Evolutionary conservation across 2,329 filamentous ascomycete species (phyloP), one percentile per base, ranked within the genome.

Genomic region (Acrocalymma vagum): DNA sequence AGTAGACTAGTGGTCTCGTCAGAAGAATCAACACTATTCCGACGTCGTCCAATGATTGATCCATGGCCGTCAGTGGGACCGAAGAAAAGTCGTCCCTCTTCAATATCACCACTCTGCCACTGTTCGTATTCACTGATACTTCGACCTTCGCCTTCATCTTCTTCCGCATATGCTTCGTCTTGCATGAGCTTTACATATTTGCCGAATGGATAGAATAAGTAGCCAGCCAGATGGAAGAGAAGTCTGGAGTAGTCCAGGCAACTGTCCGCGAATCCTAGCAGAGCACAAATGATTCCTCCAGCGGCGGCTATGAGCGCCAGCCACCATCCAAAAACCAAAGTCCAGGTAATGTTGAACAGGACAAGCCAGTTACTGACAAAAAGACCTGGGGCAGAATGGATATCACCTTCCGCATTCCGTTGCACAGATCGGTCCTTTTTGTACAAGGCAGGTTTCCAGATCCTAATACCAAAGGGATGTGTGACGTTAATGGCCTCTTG

Each of bases 71-170:
- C 73, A 18, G 74, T 83, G 3, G 94, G 94, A 0, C 94, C 95
- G 67, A 99, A 99, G 76, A 99, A 97, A 3, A 99, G 81, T 22
- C 93, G 83, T 3, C 94, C 94, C 67, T 97, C 91, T 70, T 99
- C 94, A 22, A 99, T 81, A 63, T 99, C 94, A 34, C 94, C 94
- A 64, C 85, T 96, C 73, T 99, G 94, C 94, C 94, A 99, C 72
- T 96, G 91, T 70, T 99, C 94, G 66, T 99, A 99, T 74, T 99
- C 94, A 60, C 90, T 95, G 63, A 99, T 96, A 73, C 92, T 97
- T 63, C 94, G 85, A 14, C 94, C 94, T 72, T 99, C 94, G 26
- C 93, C 92, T 62, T 94, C 85, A 61, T 99, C 94, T 72, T 99
- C 94, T 46, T 96, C 88, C 31, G 90, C 78, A 65, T 99, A 99